Percentiles rank a stretch among this genome's conserved stretches.
Conservation (phyloP, 1,139 yeast genomes). For the Kodamaea alishanica region DNA sequence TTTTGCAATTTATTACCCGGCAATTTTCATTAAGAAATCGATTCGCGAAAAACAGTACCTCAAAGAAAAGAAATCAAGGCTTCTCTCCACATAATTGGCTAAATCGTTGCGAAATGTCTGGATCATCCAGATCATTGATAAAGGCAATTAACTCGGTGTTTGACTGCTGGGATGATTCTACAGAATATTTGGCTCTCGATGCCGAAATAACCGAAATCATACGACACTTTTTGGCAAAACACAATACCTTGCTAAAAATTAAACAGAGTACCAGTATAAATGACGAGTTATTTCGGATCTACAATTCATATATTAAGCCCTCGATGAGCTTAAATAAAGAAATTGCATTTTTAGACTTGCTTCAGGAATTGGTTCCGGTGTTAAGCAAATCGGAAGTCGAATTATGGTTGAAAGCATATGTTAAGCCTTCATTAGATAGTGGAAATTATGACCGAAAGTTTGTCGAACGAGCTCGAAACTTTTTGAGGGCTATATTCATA, state of each 20-base stretch:
- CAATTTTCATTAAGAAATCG: too few relatives aligned
- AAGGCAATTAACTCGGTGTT: conserved; percentile 30
- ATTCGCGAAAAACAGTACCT: too few relatives aligned
- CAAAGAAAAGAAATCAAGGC: too few relatives aligned
- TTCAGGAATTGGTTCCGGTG: conserved; percentile 36
- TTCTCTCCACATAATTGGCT: too few relatives aligned
- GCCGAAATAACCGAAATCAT: conserved; percentile 19
- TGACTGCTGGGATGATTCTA: conserved; percentile 23
- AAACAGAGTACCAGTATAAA: conserved; percentile 39
- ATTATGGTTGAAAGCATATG: conserved; percentile 53
- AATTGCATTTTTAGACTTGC: conserved; percentile 44
- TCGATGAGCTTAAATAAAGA: conserved; percentile 33
- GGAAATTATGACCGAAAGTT: conserved; percentile 47
- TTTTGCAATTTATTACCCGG: too few relatives aligned
- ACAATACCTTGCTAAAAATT: conserved; percentile 36
- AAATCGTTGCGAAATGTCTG: too few relatives aligned
- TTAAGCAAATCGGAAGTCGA: conserved; percentile 39
- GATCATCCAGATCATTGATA: conserved; percentile 21
- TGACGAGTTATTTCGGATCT: conserved; percentile 47
- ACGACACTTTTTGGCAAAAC: conserved; percentile 31
- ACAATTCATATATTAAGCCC: conserved; percentile 36
- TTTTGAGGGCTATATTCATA: conserved; percentile 34
- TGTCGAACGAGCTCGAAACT: conserved; percentile 41
- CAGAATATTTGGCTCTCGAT: conserved; percentile 7
- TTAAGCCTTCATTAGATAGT: conserved; percentile 56